Evolutionary conservation across 2,329 filamentous ascomycete genomes (phyloP), one percentile per base, ranked within the genome.

Genomic region (Penicillium nordicum): DNA sequence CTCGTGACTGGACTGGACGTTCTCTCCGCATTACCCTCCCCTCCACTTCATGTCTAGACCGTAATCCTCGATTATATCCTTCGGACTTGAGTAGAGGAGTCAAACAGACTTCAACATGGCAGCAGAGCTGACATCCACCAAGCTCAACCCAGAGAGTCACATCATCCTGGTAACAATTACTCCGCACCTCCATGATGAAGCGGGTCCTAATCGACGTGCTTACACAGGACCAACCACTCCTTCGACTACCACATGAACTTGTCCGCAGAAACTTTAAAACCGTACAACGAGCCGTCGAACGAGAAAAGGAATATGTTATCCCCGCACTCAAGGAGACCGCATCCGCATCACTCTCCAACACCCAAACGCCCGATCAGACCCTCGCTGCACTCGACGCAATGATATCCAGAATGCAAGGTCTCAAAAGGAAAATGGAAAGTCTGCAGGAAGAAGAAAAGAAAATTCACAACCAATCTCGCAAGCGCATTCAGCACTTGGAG

Each of bases 221-320:
- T 23, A 7, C 40, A 29, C 44, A 93, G 92, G 94, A 99, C 71
- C 93, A 97, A 83, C 89, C 93, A 4, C 88, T 97, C 63, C 86
- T 99, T 64, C 91, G 92, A 34, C 85, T 97, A 23, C 94, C 94
- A 18, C 88, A 93, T 75, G 94, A 97, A 72, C 88, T 97, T 55
- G 87, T 95, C 23, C 88, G 92, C 54, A 93, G 94, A 73, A 97
- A 96, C 77, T 95, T 97, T 77, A 94, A 96, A 68, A 86, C 88
- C 4, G 86, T 88, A 42, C 79, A 76, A 62, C 72, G 76, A 42
- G 68, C 75, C 47, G 73, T 80, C 47, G 79, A 81, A 60, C 72
- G 77, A 53, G 79, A 81, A 55, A 73, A 73, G 59, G 78, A 80
- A 60, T 68, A 77, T 62, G 71, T 80, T 42, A 69, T 79, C 29